Percentiles rank a stretch among this genome's conserved stretches.
These are phyloP conservation scores for Mitragyna speciosa DNA, from an alignment of 257 asterid species.

Conservation along the genomic window DNA sequence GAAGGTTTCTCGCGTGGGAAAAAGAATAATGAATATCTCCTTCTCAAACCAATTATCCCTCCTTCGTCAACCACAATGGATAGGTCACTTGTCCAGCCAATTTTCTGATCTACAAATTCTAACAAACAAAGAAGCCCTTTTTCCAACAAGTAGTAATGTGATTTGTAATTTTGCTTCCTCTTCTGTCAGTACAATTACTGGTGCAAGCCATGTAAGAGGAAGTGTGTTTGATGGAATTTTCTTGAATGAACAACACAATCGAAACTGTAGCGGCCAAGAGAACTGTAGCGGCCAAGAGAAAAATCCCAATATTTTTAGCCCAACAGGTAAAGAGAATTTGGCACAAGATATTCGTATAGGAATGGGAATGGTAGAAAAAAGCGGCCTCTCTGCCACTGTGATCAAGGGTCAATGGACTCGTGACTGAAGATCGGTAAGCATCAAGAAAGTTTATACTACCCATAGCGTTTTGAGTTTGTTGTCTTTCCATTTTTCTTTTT, in stretches of 20 bases:
- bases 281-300: not conserved
- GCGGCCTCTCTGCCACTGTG: slow-evolving; percentile 26
- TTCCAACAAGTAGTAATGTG: not conserved
- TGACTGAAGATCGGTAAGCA: too few species aligned
- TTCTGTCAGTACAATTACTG: not conserved
- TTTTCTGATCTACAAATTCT: not conserved
- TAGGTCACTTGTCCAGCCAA: too few species aligned
- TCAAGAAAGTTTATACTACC: too few species aligned
- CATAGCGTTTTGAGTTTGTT: not conserved
- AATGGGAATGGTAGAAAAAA: slow-evolving; percentile 16
- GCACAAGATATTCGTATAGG: not conserved
- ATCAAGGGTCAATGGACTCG: slow-evolving; percentile 71
- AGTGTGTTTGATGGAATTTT: slow-evolving; percentile 4
- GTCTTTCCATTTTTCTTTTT: not conserved
- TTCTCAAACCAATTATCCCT: slow-evolving; percentile 27
- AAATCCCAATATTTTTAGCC: not conserved
- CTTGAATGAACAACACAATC: too few species aligned
- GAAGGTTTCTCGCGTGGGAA: slow-evolving; percentile 18
- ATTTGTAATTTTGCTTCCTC: not conserved
- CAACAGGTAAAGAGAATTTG: not conserved
- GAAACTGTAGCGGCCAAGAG: not conserved
- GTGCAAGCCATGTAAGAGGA: slow-evolving; percentile 7
- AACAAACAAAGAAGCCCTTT: slow-evolving; percentile 2
- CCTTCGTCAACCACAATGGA: slow-evolving; percentile 25
- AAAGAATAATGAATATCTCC: slow-evolving; percentile 2